These are phyloP conservation scores for Stagonosporopsis vannaccii DNA, from an alignment of 2,329 filamentous ascomycete species.

Conservation along the genomic window DNA sequence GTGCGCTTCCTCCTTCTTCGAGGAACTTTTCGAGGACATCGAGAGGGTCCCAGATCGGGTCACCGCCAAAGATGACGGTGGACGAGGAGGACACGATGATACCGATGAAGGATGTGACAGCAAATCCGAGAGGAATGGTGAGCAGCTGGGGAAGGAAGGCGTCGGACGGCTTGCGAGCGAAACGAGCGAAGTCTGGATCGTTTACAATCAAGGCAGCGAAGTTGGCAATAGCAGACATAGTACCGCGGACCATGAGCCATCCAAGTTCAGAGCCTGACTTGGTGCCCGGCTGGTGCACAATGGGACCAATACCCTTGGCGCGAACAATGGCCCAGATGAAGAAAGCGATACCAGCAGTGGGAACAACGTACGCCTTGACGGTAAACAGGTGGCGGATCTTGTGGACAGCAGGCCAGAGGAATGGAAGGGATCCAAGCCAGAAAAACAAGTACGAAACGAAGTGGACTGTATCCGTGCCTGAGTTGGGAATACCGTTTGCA, in stretches of 20 bases:
- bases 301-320: constrained; percentile 83
- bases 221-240: constrained; percentile 90
- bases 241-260: constrained; percentile 83
- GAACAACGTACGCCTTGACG: constrained; percentile 85
- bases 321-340: constrained; percentile 86
- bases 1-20: constrained; percentile 48
- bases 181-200: constrained; percentile 85
- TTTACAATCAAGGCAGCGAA: constrained; percentile 86
- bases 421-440: constrained; percentile 80
- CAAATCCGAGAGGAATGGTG: constrained; percentile 58
- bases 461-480: constrained; percentile 76
- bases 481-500: constrained; percentile 71
- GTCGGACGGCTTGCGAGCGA: constrained; percentile 76
- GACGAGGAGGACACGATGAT: constrained; percentile 60
- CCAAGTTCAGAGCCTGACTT: constrained; percentile 72
- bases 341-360: constrained; percentile 81
- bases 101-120: constrained; percentile 79
- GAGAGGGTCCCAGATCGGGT: constrained; percentile 54
- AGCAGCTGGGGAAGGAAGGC: constrained; percentile 80
- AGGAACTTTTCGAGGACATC: constrained; percentile 53
- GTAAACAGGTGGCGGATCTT: constrained; percentile 90
- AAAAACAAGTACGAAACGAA: constrained; percentile 88
- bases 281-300: constrained; percentile 72
- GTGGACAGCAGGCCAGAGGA: constrained; percentile 89
- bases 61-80: constrained; percentile 52